Evolutionary conservation across 1,139 yeast species (phyloP).

Genomic region (Blastobotrys persicus): DNA sequence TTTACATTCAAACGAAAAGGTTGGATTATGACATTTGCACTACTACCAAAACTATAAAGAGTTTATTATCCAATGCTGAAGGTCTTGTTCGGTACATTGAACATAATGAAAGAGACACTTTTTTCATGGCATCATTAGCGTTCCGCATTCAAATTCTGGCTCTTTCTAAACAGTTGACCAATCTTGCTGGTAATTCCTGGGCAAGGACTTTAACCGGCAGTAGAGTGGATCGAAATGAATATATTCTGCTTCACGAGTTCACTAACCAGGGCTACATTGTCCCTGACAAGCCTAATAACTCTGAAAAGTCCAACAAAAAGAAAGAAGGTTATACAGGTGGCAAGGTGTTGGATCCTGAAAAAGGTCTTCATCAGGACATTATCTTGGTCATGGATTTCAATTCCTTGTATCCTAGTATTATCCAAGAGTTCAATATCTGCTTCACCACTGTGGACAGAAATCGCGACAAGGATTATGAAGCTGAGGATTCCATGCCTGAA

Average conservation of each 20-base stretch:
- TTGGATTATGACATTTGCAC: conserved; percentile 64
- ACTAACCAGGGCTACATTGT: conserved; percentile 74
- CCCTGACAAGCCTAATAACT: conserved; percentile 63
- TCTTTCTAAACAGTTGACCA: conserved; percentile 85
- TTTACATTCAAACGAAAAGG: conserved; percentile 62
- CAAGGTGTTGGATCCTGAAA: conserved; percentile 93
- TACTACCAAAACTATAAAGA: conserved; percentile 2
- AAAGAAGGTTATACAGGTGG: conserved; percentile 93
- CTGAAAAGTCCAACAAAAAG: conserved; percentile 43
- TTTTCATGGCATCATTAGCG: conserved; percentile 67
- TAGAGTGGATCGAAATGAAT: conserved; percentile 95
- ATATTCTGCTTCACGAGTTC: conserved; percentile 88
- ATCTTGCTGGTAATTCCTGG: conserved; percentile 98
- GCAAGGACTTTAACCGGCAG: conserved; percentile 92
- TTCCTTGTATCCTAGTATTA: conserved; percentile 93
- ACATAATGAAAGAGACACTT: conserved; percentile 69
- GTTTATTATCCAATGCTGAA: conserved; percentile 43
- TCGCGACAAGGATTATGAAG: conserved; percentile 47
- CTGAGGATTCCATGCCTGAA: conserved; percentile 67
- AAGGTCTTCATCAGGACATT: conserved; percentile 87
- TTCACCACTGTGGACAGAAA: conserved; percentile 90
- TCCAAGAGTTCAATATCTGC: conserved; percentile 95
- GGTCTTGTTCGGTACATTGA: conserved; percentile 66
- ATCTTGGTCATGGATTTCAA: conserved; percentile 97
- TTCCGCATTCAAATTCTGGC: conserved; percentile 82